Evolutionary conservation across 305 asterid genomes (phyloP), one percentile per base, ranked within the genome.

Genomic region (Withania somnifera): DNA sequence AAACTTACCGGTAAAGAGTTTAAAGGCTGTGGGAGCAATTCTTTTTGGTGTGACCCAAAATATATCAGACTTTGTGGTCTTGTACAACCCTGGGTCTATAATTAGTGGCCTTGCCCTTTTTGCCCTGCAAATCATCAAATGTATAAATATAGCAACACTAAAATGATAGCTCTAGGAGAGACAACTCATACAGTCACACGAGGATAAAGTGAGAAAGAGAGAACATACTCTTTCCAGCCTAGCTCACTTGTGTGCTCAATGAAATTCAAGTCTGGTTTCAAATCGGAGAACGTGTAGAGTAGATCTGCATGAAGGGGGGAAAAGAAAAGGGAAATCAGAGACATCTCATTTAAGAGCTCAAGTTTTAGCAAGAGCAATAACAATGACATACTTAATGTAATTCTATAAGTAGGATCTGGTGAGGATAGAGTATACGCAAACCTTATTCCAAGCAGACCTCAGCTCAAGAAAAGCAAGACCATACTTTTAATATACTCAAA

Each of bases 151-250:
- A 1, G 61, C 15, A 0, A 15, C 38, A 42, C 40, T 7, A 57
- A 38, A 42, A 79, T 8, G 20, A 34, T n/a, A n/a, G n/a, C n/a
- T n/a, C n/a, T n/a, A n/a, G n/a, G n/a, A n/a, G n/a, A 58, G n/a
- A n/a, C 26, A 0, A 60, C 26, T 26, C 38, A 24, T 22, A 34
- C 30, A 30, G n/a, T 11, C 26, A 26, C n/a, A 79, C 10, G 50
- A 61, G 47, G 5, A 3, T 4, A 11, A 80, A 50, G 13, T 50
- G 7, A 61, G 36, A 61, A 1, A 75, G 8, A 40, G 9, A 38
- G 14, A 82, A 83, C 95, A 88, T 85, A 91, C 97, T 85, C 93
- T 83, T 93, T 93, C 97, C 98, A 94, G 57, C 94, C 98, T 85
- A 92, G 88, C 57, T 78, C 83, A 77, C 97, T 92, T 0, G 96